Conservation (phyloP, 1,284 basidiomycete genomes). For the Trametes sp. region DNA sequence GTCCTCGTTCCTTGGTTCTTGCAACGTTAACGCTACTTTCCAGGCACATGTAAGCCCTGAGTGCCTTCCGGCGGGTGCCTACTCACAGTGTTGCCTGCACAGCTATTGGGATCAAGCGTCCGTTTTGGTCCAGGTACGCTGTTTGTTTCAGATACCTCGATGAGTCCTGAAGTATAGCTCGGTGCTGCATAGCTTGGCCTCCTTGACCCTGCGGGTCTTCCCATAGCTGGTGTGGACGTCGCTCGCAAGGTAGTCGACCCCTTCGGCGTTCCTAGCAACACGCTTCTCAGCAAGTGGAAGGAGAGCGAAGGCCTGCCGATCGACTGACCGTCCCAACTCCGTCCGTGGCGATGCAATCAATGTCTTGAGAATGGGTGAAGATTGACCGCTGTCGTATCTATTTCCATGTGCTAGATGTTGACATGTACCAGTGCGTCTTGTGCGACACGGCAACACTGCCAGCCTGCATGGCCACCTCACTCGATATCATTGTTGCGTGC, state of each 20-base stretch:
- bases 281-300: slow-evolving; percentile 48
- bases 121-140: slow-evolving; percentile 48
- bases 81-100: background rate
- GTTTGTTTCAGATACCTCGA: no score
- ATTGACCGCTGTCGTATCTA: no score
- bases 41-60: slow-evolving; percentile 42
- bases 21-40: background rate
- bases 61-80: background rate
- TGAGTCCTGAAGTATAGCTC: background rate
- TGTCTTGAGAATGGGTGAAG: background rate
- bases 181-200: slow-evolving; percentile 45
- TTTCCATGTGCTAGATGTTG: no score
- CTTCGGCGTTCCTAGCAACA: slow-evolving; percentile 51
- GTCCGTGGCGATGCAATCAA: background rate
- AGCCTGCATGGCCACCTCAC: background rate
- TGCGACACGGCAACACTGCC: background rate
- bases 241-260: slow-evolving; percentile 53
- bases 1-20: background rate
- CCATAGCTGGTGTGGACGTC: slow-evolving; percentile 50
- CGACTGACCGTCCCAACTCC: slow-evolving; percentile 25
- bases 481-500: no score
- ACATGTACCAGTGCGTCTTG: background rate
- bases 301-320: slow-evolving; percentile 48
- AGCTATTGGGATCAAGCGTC: slow-evolving; percentile 61
- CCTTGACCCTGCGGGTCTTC: slow-evolving; percentile 43